A percentile compares a stretch with the other conserved stretches of the same genome.
Conservation (phyloP, 2,329 filamentous ascomycete genomes). For the Aspergillus fijiensis region DNA sequence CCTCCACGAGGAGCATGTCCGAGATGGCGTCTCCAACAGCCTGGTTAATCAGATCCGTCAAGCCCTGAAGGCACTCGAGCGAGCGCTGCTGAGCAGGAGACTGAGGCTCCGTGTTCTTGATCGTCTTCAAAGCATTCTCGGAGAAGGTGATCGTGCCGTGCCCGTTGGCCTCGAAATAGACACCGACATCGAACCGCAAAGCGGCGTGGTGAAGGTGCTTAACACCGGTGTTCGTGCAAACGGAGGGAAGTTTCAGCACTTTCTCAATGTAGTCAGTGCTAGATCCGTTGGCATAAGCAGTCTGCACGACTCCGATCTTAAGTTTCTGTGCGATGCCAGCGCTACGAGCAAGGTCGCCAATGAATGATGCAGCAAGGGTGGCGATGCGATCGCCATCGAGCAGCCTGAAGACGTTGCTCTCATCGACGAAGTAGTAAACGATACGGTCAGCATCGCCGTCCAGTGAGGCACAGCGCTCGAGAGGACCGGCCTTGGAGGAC, state of each 20-base stretch:
- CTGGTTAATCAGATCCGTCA: conserved; percentile 94
- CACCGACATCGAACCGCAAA: conserved; percentile 87
- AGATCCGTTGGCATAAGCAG: conserved; percentile 94
- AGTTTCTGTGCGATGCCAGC: conserved; percentile 77
- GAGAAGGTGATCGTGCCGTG: conserved; percentile 97
- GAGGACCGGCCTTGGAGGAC: conserved; percentile 71
- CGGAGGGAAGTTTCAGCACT: conserved; percentile 81
- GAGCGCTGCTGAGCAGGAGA: conserved; percentile 90
- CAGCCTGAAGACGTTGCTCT: conserved; percentile 80
- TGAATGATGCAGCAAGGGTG: conserved; percentile 88
- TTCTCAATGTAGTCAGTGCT: conserved; percentile 90
- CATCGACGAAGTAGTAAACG: conserved; percentile 90
- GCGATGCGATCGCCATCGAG: conserved; percentile 97
- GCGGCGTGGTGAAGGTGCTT: conserved; percentile 98
- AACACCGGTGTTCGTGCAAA: conserved; percentile 92
- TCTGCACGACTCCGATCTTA: conserved; percentile 92
- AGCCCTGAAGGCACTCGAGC: conserved; percentile 76
- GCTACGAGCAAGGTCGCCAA: conserved; percentile 79
- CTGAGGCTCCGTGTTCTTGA: conserved; percentile 77
- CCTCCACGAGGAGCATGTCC: conserved; percentile 93
- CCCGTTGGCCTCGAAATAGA: conserved; percentile 98
- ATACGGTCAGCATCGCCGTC: conserved; percentile 95
- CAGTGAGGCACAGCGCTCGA: conserved; percentile 81
- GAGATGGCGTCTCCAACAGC: conserved; percentile 94
- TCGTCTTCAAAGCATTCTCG: conserved; percentile 73